Base-by-base conservation (phyloP, 768 basidiomycete genomes). In the Arthromyces matolae region DNA sequence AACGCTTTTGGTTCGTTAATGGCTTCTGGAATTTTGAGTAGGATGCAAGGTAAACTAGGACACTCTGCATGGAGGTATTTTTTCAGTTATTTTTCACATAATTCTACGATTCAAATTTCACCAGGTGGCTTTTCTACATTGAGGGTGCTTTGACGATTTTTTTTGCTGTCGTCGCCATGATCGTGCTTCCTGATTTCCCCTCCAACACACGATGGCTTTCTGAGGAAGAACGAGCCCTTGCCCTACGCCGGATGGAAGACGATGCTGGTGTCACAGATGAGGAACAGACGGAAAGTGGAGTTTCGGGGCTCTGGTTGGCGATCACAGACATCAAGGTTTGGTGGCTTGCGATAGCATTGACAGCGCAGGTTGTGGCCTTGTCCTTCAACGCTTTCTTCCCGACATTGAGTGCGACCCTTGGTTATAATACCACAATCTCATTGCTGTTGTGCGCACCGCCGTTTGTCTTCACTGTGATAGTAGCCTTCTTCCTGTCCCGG, bases 1-100 rank as follows among this genome's bases (percentile, higher is more conserved):
- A 93, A 91, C 70, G 89, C 88, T 0, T 89, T 91, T 60, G 89
- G 89, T 3, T 75, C 86, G 2, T 68, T 92, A 10, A 78, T 92
- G 42, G 87, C 89, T 9, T 85, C 86, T 24, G 83, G 79, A 1
- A 86, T 92, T 43, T 75, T 92, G 14, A 73, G 78, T 53, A 68
- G 70, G 10, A 88, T 91, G 84, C 77, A 89, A 31, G 84, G 83
- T 5, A 72, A 72, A 45, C 67, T 80, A 13, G 89, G 88, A 0
- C 70, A 77, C 48, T 72, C 83, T 8, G 85, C 84, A 0, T 93
- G 89, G 89, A 71, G 84, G 73, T 84, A 57, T 51, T 69, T 39
- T 14, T 19, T 36, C 13, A 8, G 25, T 13, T 41, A 22, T 8
- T n/a, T n/a, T 35, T 8, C 18, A n/a, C n/a, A 5, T 19, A 16